These are phyloP conservation scores for Marchantia paleacea DNA, from an alignment of 225 moss, liverwort and hornwort genomes.

Conservation along the genomic window DNA sequence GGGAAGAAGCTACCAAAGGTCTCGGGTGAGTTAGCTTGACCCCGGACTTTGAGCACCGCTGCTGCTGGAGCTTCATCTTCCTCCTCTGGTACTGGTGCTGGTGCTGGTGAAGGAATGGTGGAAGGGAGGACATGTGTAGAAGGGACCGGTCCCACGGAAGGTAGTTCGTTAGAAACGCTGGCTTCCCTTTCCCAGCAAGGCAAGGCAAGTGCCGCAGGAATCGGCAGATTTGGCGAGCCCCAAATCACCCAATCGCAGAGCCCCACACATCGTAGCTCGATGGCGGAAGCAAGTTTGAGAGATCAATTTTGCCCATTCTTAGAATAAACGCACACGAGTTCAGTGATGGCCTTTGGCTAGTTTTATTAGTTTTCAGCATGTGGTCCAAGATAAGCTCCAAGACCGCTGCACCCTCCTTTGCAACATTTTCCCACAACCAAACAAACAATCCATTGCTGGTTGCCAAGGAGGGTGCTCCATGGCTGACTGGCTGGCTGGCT, in stretches of 20 bases:
- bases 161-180: neutral
- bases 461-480: neutral
- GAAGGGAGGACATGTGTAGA: neutral
- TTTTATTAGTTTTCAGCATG: neutral
- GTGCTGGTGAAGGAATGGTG: neutral
- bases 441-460: neutral
- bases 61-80: too few relatives aligned
- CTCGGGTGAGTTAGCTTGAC: too few relatives aligned
- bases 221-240: neutral
- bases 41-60: too few relatives aligned
- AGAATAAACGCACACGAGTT: neutral
- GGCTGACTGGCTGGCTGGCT: neutral
- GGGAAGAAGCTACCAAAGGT: too few relatives aligned
- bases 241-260: neutral
- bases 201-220: constrained; percentile 1
- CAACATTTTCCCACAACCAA: neutral
- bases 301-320: neutral
- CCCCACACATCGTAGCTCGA: neutral
- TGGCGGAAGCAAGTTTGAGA: neutral
- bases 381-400: neutral
- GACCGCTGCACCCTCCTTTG: constrained; percentile 4
- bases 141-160: neutral
- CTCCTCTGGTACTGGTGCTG: neutral
- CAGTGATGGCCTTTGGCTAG: neutral
- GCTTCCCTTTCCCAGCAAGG: neutral